These are phyloP conservation scores for Verticillium klebahnii DNA, from an alignment of 2,329 filamentous ascomycete species.

Conservation along the genomic window DNA sequence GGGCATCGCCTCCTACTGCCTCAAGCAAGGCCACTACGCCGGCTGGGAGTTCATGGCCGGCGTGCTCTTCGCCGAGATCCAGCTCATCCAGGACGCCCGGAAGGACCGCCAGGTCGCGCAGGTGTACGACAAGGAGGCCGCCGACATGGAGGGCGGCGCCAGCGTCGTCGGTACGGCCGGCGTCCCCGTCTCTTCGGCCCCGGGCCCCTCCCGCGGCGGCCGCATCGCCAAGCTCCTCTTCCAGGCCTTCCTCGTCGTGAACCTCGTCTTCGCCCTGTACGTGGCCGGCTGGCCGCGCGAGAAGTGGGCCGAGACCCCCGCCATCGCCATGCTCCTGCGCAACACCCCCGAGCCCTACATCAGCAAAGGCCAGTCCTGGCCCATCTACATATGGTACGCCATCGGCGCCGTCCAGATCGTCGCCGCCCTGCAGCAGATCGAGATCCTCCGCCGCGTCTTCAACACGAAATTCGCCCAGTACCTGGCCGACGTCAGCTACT, in stretches of 20 bases:
- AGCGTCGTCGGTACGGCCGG: constrained; percentile 1
- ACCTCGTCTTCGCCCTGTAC: constrained; percentile 25
- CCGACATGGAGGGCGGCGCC: constrained; percentile 1
- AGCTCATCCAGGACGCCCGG: constrained; percentile 25
- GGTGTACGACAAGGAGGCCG: constrained; percentile 12
- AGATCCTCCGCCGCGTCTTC: constrained; percentile 30
- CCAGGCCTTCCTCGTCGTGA: constrained; percentile 16
- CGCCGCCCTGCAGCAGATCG: constrained; percentile 23
- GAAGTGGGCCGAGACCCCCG: constrained; percentile 25
- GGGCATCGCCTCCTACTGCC: constrained; percentile 30
- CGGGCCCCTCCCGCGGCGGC: constrained; percentile 1
- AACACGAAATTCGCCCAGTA: constrained; percentile 46
- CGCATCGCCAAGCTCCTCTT: constrained; percentile 8
- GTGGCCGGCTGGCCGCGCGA: constrained; percentile 36
- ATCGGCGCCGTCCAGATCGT: constrained; percentile 28
- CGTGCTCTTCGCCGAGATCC: constrained; percentile 39
- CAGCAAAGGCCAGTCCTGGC: constrained; percentile 22
- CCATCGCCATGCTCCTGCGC: constrained; percentile 24
- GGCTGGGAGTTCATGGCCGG: constrained; percentile 41
- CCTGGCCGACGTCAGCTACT: constrained; percentile 51
- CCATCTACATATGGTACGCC: constrained; percentile 29
- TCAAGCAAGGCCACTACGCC: constrained; percentile 34
- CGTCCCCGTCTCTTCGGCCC: background rate
- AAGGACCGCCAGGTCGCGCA: constrained; percentile 1
- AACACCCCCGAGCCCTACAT: constrained; percentile 28